Conservation (phyloP, 371 early-diverging fungal genomes). For the Mortierella sp. region DNA sequence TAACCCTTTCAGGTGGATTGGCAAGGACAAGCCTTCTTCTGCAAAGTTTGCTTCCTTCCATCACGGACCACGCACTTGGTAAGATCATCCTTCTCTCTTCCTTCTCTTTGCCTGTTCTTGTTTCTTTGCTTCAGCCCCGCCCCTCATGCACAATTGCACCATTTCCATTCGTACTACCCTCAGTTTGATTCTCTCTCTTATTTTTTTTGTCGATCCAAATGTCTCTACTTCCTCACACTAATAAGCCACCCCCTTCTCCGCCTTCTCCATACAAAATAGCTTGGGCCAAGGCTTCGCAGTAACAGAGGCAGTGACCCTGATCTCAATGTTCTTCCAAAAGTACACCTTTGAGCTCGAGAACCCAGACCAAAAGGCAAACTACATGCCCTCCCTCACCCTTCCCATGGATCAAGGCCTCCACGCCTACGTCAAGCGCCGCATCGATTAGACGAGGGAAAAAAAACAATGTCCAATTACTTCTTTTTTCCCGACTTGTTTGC, state of each 20-base stretch:
- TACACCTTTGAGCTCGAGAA: conserved; percentile 62
- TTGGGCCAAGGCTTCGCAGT: conserved; percentile 70
- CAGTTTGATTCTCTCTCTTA: no score
- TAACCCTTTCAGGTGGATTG: conserved; percentile 74
- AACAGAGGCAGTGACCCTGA: conserved; percentile 65
- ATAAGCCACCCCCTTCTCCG: background rate
- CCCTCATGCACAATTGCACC: background rate
- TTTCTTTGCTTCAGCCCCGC: background rate
- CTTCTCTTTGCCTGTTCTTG: background rate
- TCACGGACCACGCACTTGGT: conserved; percentile 50
- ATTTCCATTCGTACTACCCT: background rate
- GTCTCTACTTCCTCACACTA: background rate
- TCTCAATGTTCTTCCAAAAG: conserved; percentile 62
- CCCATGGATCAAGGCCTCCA: conserved; percentile 54
- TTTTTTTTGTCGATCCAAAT: background rate
- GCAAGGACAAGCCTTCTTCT: conserved; percentile 58
- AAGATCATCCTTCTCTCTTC: background rate
- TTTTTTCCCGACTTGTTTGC: background rate
- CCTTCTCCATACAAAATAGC: conserved; percentile 15
- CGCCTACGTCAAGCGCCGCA: conserved; percentile 35
- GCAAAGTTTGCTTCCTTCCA: conserved; percentile 47
- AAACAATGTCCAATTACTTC: background rate
- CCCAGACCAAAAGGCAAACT: conserved; percentile 49
- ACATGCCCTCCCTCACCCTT: conserved; percentile 61
- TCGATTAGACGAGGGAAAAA: background rate